Evolutionary conservation across 2,329 filamentous ascomycete genomes (phyloP).

Genomic region (Aspergillus tamarii): DNA sequence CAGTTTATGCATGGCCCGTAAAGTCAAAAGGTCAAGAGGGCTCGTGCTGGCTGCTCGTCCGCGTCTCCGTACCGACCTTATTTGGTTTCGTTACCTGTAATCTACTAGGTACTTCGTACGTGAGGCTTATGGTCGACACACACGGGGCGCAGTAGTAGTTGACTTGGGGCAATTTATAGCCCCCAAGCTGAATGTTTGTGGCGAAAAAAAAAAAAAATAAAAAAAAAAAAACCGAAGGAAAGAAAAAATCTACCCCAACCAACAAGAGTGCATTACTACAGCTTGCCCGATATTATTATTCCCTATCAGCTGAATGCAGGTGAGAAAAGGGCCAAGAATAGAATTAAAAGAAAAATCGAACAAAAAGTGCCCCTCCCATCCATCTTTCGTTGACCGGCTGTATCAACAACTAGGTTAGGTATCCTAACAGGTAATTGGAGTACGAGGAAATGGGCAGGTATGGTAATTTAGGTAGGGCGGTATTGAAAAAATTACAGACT

Average conservation of each 20-base stretch:
- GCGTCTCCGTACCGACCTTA: not conserved
- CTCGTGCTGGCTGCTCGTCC: not conserved
- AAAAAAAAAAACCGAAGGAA: not conserved
- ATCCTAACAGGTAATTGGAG: not conserved
- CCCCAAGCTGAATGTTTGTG: constrained; percentile 3
- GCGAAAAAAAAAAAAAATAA: not conserved
- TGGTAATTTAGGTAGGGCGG: not conserved
- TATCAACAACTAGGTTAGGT: not conserved
- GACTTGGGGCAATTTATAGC: constrained; percentile 1
- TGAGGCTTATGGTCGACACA: not conserved
- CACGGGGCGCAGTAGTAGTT: not conserved
- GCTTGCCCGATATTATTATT: not conserved
- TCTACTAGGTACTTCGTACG: not conserved
- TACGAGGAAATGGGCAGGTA: not conserved
- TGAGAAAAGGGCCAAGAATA: not conserved
- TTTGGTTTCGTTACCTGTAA: not conserved
- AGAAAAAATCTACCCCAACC: not conserved
- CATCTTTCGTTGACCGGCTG: not conserved
- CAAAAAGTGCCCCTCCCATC: not conserved
- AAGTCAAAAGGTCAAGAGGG: constrained; percentile 3
- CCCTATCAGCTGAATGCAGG: not conserved
- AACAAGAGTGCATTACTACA: not conserved
- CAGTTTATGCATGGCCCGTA: constrained; percentile 4
- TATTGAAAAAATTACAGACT: not conserved
- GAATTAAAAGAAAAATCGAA: not conserved